Conservation (phyloP, 2,329 filamentous ascomycete genomes). For the Aspergillus sp. region DNA sequence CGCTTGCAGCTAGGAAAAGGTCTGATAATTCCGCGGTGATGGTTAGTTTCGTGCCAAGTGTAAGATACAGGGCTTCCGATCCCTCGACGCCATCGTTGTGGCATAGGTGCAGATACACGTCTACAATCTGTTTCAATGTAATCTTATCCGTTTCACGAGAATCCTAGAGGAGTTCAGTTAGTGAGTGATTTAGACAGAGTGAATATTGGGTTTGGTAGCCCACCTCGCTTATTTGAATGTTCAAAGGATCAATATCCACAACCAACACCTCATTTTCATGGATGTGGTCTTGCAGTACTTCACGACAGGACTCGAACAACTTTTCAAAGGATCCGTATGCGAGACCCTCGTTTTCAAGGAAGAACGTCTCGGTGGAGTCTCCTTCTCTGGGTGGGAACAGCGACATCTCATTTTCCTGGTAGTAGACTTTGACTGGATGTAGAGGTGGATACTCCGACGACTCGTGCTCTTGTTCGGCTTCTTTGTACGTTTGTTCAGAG, state of each 20-base stretch:
- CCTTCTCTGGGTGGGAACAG: slow-evolving; percentile 61
- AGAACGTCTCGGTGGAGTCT: slow-evolving; percentile 59
- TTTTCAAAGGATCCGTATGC: slow-evolving; percentile 57
- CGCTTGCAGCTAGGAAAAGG: slow-evolving; percentile 57
- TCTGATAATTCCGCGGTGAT: slow-evolving; percentile 58
- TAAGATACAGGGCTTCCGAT: slow-evolving; percentile 62
- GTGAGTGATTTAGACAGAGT: neutral
- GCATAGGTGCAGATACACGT: slow-evolving; percentile 62
- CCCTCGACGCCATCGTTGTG: slow-evolving; percentile 61
- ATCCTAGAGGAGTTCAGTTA: slow-evolving; percentile 49
- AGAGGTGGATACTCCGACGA: slow-evolving; percentile 26
- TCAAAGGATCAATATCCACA: slow-evolving; percentile 59
- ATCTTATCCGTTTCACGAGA: slow-evolving; percentile 54
- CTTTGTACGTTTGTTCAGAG: slow-evolving; percentile 14
- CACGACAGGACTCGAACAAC: slow-evolving; percentile 61
- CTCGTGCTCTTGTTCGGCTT: slow-evolving; percentile 15
- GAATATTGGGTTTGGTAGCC: slow-evolving; percentile 30
- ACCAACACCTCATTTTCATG: slow-evolving; percentile 61
- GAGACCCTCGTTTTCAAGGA: slow-evolving; percentile 61
- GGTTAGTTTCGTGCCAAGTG: slow-evolving; percentile 58
- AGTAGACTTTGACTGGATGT: slow-evolving; percentile 59
- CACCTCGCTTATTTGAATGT: slow-evolving; percentile 63
- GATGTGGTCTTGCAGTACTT: slow-evolving; percentile 60
- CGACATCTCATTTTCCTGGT: slow-evolving; percentile 60
- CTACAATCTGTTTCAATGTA: slow-evolving; percentile 61